Evolutionary conservation across 176 grass and related monocot species (phyloP).

Genomic region (Rhipidocladum racemiflorum): DNA sequence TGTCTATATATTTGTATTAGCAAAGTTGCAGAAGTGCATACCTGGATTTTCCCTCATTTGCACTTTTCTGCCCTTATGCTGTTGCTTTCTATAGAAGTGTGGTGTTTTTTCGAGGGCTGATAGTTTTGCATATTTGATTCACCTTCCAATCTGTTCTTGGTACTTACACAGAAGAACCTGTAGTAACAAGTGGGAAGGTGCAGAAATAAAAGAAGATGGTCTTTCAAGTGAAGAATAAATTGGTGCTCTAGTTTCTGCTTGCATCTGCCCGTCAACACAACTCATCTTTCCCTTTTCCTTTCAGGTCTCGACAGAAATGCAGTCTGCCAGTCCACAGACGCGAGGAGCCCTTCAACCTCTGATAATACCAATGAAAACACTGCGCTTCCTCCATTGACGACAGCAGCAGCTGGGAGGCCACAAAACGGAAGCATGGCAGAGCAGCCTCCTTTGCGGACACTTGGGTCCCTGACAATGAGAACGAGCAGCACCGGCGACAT

Average conservation of each 20-base stretch:
- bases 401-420: slow-evolving; percentile 7
- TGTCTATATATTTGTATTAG: background rate
- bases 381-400: background rate
- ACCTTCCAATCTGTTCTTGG: slow-evolving; percentile 1
- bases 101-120: background rate
- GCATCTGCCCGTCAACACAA: background rate
- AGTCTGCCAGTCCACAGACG: slow-evolving; percentile 11
- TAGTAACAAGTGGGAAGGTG: background rate
- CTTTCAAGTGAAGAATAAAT: background rate
- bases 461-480: slow-evolving; percentile 40
- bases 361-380: slow-evolving; percentile 29
- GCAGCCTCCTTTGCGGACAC: slow-evolving; percentile 33
- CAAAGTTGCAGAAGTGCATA: background rate
- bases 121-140: background rate
- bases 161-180: background rate
- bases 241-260: slow-evolving; percentile 22
- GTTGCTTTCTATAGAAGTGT: background rate
- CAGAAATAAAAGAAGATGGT: background rate
- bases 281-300: background rate
- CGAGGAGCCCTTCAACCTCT: slow-evolving; percentile 27
- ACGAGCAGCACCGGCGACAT: slow-evolving; percentile 33
- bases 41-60: background rate
- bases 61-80: background rate
- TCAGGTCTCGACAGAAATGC: slow-evolving; percentile 22
- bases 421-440: background rate